Conservation (phyloP, 495 filamentous ascomycete genomes). For the Neurospora terricola region DNA sequence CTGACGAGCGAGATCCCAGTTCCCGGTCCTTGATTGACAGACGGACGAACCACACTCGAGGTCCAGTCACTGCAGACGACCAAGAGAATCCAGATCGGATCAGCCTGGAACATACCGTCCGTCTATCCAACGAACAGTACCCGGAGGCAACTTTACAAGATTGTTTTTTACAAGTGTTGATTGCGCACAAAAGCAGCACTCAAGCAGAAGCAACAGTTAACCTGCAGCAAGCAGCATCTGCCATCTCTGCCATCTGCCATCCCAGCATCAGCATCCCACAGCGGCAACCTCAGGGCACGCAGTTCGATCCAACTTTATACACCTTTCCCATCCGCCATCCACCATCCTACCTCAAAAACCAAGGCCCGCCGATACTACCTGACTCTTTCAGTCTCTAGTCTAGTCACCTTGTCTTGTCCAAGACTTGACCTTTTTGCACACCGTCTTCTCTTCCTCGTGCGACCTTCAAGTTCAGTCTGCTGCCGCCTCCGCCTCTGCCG, state of each 20-base stretch:
- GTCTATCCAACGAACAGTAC: background rate
- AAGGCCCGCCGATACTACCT: background rate
- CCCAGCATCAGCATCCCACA: background rate
- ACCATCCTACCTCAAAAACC: background rate
- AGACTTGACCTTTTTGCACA: background rate
- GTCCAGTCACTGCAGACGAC: background rate
- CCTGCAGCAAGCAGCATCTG: background rate
- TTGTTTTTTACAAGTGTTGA: too few species aligned
- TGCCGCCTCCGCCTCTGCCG: conserved; percentile 5
- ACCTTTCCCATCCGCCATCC: background rate
- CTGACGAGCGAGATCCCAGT: background rate
- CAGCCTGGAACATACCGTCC: background rate
- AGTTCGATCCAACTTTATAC: background rate
- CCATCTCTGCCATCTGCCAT: conserved; percentile 7
- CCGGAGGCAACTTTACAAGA: background rate
- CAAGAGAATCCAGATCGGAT: background rate
- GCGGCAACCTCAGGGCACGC: background rate
- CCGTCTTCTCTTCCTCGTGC: conserved; percentile 8
- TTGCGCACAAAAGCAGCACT: background rate
- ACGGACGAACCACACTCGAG: background rate
- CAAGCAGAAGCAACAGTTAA: conserved; percentile 1
- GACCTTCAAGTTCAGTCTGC: conserved; percentile 5
- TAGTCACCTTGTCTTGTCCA: background rate
- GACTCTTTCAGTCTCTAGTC: background rate
- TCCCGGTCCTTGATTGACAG: background rate